phyloP scores from a whole-genome alignment of 805 yeast species.

The Wickerhamiella sergipiensis region DNA sequence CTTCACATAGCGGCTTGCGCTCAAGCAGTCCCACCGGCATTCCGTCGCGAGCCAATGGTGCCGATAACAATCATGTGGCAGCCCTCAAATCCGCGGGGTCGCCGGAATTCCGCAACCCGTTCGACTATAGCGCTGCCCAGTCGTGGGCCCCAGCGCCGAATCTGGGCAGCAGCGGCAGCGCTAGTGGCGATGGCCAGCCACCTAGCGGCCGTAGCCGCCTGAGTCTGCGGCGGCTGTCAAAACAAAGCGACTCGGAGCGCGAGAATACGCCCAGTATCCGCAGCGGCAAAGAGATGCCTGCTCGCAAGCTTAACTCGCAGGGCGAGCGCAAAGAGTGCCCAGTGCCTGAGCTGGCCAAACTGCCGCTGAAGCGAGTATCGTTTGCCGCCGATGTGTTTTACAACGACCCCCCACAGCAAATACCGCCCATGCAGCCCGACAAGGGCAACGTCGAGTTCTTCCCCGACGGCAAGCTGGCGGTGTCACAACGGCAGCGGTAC shows the following conservation, averaged over 20 bases:
- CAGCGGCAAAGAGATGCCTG: background rate
- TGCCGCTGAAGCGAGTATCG: constrained; percentile 12
- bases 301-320: background rate
- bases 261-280: background rate
- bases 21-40: background rate
- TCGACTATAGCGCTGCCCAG: background rate
- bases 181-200: background rate
- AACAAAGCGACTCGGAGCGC: background rate
- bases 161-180: background rate
- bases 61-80: background rate
- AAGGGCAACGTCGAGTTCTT: constrained; percentile 51
- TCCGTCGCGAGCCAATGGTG: background rate
- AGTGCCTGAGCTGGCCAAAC: background rate
- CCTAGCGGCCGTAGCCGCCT: background rate
- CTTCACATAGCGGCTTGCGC: background rate
- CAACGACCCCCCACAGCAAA: constrained; percentile 85
- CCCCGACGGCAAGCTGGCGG: constrained; percentile 17
- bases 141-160: background rate
- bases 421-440: constrained; percentile 74
- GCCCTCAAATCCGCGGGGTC: background rate
- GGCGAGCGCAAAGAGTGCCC: background rate
- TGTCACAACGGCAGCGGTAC: constrained; percentile 5
- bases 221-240: background rate
- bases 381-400: constrained; percentile 64
- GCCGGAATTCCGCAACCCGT: background rate